Percentiles rank a stretch among this genome's conserved stretches.
These are phyloP conservation scores for Beauveria asiatica DNA, from an alignment of 2,329 filamentous ascomycete genomes.

Conservation along the genomic window DNA sequence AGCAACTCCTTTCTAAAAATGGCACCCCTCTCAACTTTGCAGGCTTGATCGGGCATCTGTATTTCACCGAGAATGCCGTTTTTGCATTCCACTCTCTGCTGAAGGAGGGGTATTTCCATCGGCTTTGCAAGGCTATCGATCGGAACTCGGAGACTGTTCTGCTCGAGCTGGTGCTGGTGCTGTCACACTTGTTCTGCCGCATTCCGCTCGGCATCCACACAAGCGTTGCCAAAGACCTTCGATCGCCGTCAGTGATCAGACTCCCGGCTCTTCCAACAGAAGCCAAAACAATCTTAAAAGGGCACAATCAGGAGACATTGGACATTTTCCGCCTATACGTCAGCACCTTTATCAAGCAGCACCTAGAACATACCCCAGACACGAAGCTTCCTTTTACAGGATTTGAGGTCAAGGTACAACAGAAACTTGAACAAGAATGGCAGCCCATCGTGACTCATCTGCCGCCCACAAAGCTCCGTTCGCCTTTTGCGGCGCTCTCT, in stretches of 20 bases:
- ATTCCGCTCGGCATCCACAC: conserved; percentile 37
- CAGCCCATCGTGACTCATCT: conserved; percentile 17
- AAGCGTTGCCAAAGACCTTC: conserved; percentile 39
- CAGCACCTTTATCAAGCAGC: conserved; percentile 57
- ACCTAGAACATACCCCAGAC: conserved; percentile 44
- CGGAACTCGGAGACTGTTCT: conserved; percentile 41
- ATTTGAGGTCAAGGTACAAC: not conserved
- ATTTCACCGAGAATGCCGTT: conserved; percentile 66
- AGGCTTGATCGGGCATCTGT: conserved; percentile 60
- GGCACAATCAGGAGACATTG: conserved; percentile 59
- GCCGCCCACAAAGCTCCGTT: conserved; percentile 43
- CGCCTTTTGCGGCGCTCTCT: conserved; percentile 63
- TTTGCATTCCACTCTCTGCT: conserved; percentile 72
- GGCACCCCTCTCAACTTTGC: conserved; percentile 67
- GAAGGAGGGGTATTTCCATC: conserved; percentile 58
- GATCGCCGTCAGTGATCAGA: conserved; percentile 55
- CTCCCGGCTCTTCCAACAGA: conserved; percentile 53
- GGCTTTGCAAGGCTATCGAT: conserved; percentile 50
- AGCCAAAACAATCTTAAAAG: conserved; percentile 46
- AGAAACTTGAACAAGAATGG: conserved; percentile 14
- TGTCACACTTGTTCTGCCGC: conserved; percentile 64
- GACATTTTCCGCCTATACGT: conserved; percentile 62
- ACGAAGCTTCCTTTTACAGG: conserved; percentile 49
- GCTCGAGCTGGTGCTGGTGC: conserved; percentile 55
- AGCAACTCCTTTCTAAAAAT: conserved; percentile 51